These are phyloP conservation scores for Anisodus acutangulus DNA, from an alignment of 257 asterid genomes.

Conservation along the genomic window DNA sequence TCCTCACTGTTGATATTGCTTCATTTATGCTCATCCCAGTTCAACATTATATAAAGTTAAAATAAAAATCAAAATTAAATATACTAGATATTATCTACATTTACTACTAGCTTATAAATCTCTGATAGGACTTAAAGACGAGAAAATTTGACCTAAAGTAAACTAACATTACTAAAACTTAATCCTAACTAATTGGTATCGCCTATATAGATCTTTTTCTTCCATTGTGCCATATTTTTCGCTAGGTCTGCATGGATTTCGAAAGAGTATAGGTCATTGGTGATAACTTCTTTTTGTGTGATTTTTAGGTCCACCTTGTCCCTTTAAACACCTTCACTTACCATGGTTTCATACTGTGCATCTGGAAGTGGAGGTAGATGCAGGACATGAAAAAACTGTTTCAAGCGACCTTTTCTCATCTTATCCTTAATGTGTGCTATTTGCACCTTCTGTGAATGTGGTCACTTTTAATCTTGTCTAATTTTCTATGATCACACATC, in stretches of 20 bases:
- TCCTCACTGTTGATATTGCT: neutral
- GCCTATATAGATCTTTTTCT: neutral
- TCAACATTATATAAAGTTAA: neutral
- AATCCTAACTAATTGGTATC: neutral
- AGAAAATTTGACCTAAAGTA: neutral
- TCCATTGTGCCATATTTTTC: neutral
- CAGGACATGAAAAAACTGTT: neutral
- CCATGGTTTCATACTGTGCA: neutral
- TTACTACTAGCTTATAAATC: neutral
- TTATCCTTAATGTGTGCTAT: neutral
- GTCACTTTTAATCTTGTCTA: neutral
- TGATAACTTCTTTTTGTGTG: neutral
- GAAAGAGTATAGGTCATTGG: neutral
- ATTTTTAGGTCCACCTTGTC: neutral
- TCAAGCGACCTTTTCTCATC: neutral
- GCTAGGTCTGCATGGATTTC: neutral
- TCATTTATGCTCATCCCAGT: constrained; percentile 5
- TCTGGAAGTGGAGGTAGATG: neutral
- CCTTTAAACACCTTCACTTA: neutral
- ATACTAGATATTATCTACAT: neutral
- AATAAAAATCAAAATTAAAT: neutral
- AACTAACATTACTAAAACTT: neutral
- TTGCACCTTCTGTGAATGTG: neutral
- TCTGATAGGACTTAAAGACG: neutral
- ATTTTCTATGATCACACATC: neutral